Conservation (phyloP, 352 stramenopile species). For the Halophytophthora batemanensis region DNA sequence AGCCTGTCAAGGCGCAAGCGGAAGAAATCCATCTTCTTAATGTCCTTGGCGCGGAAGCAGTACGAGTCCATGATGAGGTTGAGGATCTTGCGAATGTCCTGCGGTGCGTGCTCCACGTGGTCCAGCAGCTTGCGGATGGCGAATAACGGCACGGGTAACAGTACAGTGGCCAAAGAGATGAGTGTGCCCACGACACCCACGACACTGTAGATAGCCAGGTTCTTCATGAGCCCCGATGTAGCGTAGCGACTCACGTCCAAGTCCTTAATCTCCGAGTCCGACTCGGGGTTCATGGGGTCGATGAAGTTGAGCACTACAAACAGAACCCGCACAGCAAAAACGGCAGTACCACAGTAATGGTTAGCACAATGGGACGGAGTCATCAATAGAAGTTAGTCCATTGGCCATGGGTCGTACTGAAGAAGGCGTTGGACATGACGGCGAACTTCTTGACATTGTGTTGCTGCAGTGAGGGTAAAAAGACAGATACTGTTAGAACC, state of each 20-base stretch:
- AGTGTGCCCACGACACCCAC: conserved; percentile 61
- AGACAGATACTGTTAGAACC: conserved; percentile 2
- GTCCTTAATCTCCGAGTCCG: conserved; percentile 45
- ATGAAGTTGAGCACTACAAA: conserved; percentile 53
- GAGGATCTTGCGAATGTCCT: conserved; percentile 67
- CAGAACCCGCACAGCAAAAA: not conserved
- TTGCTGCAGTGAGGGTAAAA: conserved; percentile 23
- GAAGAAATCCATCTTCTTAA: conserved; percentile 78
- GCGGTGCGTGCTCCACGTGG: conserved; percentile 45
- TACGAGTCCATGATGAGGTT: conserved; percentile 83
- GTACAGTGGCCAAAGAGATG: conserved; percentile 53
- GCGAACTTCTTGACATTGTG: conserved; percentile 77
- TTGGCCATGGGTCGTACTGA: conserved; percentile 37
- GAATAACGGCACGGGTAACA: conserved; percentile 66
- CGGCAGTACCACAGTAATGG: conserved; percentile 1
- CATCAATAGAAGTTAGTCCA: not conserved
- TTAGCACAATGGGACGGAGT: not conserved
- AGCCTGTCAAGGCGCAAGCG: conserved; percentile 48
- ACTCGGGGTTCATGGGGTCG: conserved; percentile 62
- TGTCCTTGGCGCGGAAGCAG: conserved; percentile 70
- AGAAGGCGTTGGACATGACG: conserved; percentile 74
- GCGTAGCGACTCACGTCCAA: conserved; percentile 40
- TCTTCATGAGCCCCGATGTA: conserved; percentile 56
- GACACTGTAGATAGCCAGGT: conserved; percentile 62
- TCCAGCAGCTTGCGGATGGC: conserved; percentile 50